Base-by-base conservation (phyloP, 768 basidiomycete species). In the Boletus huronensis region DNA sequence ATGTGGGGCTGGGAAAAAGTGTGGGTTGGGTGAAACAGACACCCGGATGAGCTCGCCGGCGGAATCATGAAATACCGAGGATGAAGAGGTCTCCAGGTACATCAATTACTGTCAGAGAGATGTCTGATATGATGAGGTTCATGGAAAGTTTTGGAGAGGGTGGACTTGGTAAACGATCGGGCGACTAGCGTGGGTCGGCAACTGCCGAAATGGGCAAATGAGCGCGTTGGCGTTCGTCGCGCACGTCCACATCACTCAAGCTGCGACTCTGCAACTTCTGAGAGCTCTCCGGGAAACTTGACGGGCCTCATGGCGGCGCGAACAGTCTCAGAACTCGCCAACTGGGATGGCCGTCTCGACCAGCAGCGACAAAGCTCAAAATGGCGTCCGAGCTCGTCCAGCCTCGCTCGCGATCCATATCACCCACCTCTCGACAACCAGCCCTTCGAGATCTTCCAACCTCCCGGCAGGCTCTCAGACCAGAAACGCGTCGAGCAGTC, bases 41-140 rank as follows among this genome's bases (percentile, higher is more conserved):
- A 82, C 75, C 84, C 84, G 85, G 47, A 86, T 79, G 50, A 86
- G 69, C 16, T 76, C 69, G 10, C 82, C 78, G 11, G 65, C 61
- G 42, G 75, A 43, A 64, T 57, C 66, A 67, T 67, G 46, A 25
- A 19, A 35, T 11, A 13, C 26, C 34, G 21, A 21, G 17, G 41
- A 21, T 48, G 4, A 32, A 14, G 31, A 32, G 32, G 32, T n/a
- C n/a, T n/a, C n/a, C 13, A 16, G 9, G 9, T n/a, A 17, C 21
- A 7, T 38, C 36, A 62, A 29, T 44, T 31, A 40, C 11, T 31
- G 13, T 31, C 31, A 29, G 7, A 19, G 35, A 47, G 31, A 50
- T 40, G 36, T 41, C 9, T 25, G 14, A n/a, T n/a, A 36, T 38
- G 19, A 14, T n/a, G 6, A 25, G 17, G 31, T 17, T 36, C 17